Conservation (phyloP, 148 eudicot species). For the Amaranthus palmeri region DNA sequence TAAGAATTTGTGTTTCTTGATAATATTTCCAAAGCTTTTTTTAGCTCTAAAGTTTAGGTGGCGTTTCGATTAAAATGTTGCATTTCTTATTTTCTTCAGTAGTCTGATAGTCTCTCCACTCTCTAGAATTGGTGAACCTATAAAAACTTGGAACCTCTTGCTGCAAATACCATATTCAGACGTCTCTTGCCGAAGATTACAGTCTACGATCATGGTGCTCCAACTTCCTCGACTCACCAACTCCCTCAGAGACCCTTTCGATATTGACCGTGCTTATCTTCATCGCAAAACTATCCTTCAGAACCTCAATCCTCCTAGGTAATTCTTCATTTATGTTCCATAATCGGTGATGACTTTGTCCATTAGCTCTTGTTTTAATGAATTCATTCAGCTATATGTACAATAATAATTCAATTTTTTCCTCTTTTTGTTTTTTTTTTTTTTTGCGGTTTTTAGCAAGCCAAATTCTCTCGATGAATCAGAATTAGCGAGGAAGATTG, state of each 20-base stretch:
- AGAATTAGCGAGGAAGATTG: conserved; percentile 63
- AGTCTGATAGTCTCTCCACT: background rate
- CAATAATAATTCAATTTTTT: background rate
- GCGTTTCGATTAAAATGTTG: too few species aligned
- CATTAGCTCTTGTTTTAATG: background rate
- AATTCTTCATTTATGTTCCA: background rate
- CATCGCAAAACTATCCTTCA: conserved; percentile 70
- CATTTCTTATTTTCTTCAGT: too few species aligned
- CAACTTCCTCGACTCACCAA: conserved; percentile 77
- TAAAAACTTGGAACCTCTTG: background rate
- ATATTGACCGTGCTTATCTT: conserved; percentile 84
- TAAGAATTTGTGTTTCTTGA: too few species aligned
- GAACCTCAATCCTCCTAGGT: conserved; percentile 48
- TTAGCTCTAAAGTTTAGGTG: too few species aligned
- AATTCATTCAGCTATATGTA: background rate
- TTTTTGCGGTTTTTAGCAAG: conserved; percentile 27
- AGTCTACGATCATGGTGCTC: conserved; percentile 38
- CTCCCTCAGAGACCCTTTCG: conserved; percentile 82
- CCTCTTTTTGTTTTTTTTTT: background rate
- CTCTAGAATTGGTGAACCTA: background rate
- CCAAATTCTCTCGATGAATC: conserved; percentile 55
- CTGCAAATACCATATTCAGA: too few species aligned
- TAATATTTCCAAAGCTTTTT: too few species aligned
- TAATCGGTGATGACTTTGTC: background rate
- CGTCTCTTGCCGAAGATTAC: too few species aligned